Conservation (phyloP, 176 grass and related monocot genomes). For the Oryza meyeriana region DNA sequence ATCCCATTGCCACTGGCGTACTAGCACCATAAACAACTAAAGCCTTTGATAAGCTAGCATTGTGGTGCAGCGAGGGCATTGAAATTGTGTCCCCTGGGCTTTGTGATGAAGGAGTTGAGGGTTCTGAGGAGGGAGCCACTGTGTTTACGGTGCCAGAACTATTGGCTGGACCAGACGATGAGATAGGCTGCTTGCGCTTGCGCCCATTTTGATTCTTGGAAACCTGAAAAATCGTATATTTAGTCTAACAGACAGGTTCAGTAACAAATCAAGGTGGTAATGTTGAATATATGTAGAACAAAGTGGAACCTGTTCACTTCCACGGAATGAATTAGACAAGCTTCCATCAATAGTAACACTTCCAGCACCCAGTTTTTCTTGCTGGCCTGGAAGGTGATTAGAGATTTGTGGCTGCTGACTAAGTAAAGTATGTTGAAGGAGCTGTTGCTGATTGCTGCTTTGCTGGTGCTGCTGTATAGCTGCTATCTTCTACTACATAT, state of each 20-base stretch:
- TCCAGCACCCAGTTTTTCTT: constrained; percentile 59
- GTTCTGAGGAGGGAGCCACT: constrained; percentile 67
- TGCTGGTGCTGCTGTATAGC: constrained; percentile 77
- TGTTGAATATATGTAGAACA: constrained; percentile 11
- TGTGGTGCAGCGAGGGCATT: constrained; percentile 49
- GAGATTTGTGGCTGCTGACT: constrained; percentile 70
- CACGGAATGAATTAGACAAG: constrained; percentile 49
- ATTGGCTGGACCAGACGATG: constrained; percentile 71
- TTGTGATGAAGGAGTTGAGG: constrained; percentile 86
- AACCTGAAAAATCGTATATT: constrained; percentile 39
- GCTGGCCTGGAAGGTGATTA: constrained; percentile 52
- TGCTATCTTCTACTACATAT: constrained; percentile 83
- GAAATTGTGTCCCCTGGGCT: constrained; percentile 83
- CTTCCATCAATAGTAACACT: constrained; percentile 61
- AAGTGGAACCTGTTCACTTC: constrained; percentile 65
- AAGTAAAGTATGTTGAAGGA: constrained; percentile 67
- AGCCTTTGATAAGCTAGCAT: constrained; percentile 49
- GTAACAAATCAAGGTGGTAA: constrained; percentile 26
- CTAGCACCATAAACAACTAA: constrained; percentile 52
- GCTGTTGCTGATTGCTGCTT: constrained; percentile 51
- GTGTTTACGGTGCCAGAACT: constrained; percentile 88
- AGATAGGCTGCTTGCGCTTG: constrained; percentile 77
- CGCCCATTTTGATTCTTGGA: constrained; percentile 59
- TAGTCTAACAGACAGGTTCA: background rate
- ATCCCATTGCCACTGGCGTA: constrained; percentile 42